Percentiles rank a stretch among this genome's conserved stretches.
Conservation (phyloP, 2,329 filamentous ascomycete species). For the Diplodia intermedia region DNA sequence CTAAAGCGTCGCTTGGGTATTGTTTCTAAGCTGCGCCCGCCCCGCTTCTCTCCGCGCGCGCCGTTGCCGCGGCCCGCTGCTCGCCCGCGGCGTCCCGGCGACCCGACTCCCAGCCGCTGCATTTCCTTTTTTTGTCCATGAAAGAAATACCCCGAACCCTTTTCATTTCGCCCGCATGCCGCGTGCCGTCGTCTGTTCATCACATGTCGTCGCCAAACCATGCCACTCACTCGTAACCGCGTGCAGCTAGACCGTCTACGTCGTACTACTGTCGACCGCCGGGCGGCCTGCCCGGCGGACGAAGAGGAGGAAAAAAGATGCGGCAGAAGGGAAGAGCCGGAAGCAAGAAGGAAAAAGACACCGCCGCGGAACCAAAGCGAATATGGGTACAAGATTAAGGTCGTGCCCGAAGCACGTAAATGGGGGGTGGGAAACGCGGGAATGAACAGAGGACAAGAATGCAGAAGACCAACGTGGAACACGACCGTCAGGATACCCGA, state of each 20-base stretch:
- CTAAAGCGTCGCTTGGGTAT: slow-evolving; percentile 22
- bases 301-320: neutral
- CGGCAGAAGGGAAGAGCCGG: neutral
- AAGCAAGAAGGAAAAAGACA: neutral
- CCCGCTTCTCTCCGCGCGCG: too few species aligned
- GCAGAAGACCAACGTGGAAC: neutral
- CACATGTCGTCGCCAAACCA: slow-evolving; percentile 4
- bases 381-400: slow-evolving; percentile 31
- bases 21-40: slow-evolving; percentile 19
- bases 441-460: neutral
- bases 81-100: neutral
- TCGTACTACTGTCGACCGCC: slow-evolving; percentile 12
- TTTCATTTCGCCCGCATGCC: slow-evolving; percentile 14
- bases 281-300: neutral
- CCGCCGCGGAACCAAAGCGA: slow-evolving; percentile 11
- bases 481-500: slow-evolving; percentile 30
- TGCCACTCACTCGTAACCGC: slow-evolving; percentile 20
- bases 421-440: neutral
- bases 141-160: neutral
- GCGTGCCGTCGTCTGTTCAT: slow-evolving; percentile 15
- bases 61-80: neutral
- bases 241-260: slow-evolving; percentile 28
- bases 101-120: neutral
- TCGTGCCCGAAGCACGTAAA: slow-evolving; percentile 5
- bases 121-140: neutral